phyloP scores from a whole-genome alignment of 768 basidiomycete species.

The Mycena indigotica region DNA sequence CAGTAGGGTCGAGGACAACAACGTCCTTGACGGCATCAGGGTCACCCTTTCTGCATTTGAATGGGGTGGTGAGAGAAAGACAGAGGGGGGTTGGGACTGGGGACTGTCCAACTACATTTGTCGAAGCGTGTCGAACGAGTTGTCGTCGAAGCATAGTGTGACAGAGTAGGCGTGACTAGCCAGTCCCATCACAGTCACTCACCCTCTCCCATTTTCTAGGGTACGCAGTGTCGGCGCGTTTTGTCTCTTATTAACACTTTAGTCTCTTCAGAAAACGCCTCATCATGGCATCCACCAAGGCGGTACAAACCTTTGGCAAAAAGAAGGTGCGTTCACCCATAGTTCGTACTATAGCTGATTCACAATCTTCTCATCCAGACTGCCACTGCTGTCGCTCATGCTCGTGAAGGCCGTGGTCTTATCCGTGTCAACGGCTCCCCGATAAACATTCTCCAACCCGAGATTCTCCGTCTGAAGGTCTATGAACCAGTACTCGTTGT shows the following conservation, averaged over 20 bases:
- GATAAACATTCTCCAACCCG: constrained; percentile 92
- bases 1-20: constrained; percentile 71
- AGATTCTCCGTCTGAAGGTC: constrained; percentile 95
- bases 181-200: neutral
- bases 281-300: constrained; percentile 77
- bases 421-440: constrained; percentile 97
- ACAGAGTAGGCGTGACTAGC: neutral
- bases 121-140: neutral
- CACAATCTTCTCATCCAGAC: constrained; percentile 54
- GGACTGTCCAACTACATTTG: neutral
- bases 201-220: neutral
- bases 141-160: neutral
- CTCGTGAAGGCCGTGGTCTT: constrained; percentile 93
- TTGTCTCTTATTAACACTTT: constrained; percentile 13
- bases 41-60: constrained; percentile 46
- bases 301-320: constrained; percentile 99
- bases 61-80: constrained; percentile 61
- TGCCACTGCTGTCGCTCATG: constrained; percentile 96
- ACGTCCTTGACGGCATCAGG: constrained; percentile 45
- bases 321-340: constrained; percentile 82
- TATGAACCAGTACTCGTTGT: constrained; percentile 96
- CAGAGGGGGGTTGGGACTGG: constrained; percentile 36
- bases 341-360: constrained; percentile 6
- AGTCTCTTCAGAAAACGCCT: constrained; percentile 28
- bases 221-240: neutral